Conservation (phyloP, 768 basidiomycete species). For the Boletus subcaerulescens region DNA sequence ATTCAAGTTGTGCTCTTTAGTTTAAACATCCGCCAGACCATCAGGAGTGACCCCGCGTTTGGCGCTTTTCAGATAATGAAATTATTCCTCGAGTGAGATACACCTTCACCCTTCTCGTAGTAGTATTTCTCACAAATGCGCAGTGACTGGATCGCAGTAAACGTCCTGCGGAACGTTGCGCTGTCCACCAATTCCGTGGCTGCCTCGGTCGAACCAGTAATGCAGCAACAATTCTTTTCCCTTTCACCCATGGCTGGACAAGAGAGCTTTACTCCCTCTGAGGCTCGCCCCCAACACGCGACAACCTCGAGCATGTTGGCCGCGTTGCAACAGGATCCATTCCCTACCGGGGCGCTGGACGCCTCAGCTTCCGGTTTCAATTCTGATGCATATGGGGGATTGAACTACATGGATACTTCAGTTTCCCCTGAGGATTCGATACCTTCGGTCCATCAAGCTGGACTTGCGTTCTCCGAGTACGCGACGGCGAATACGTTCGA, state of each 20-base stretch:
- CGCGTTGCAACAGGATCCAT: conserved; percentile 75
- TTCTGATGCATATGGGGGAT: conserved; percentile 63
- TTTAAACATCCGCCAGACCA: conserved; percentile 54
- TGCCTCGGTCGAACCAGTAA: conserved; percentile 87
- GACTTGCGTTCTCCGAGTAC: conserved; percentile 71
- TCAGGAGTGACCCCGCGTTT: conserved; percentile 88
- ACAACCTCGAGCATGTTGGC: conserved; percentile 91
- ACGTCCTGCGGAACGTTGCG: conserved; percentile 82
- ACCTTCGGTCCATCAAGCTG: conserved; percentile 55
- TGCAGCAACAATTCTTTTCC: conserved; percentile 86
- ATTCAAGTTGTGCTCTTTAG: not conserved
- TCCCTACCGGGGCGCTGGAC: conserved; percentile 64
- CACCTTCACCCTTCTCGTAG: not conserved
- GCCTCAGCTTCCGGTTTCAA: conserved; percentile 59
- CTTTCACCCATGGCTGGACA: conserved; percentile 89
- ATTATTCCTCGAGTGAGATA: conserved; percentile 80
- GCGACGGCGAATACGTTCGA: conserved; percentile 64
- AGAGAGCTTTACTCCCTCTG: conserved; percentile 68
- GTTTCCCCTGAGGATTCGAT: conserved; percentile 63
- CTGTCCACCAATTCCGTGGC: conserved; percentile 89
- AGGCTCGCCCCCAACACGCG: conserved; percentile 56
- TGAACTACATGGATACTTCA: conserved; percentile 76
- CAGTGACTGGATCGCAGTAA: conserved; percentile 91
- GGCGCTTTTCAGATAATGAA: conserved; percentile 92
- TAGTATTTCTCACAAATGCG: conserved; percentile 16